Evolutionary conservation across 352 stramenopile species (phyloP).

Genomic region (Plasmopara halstedii): DNA sequence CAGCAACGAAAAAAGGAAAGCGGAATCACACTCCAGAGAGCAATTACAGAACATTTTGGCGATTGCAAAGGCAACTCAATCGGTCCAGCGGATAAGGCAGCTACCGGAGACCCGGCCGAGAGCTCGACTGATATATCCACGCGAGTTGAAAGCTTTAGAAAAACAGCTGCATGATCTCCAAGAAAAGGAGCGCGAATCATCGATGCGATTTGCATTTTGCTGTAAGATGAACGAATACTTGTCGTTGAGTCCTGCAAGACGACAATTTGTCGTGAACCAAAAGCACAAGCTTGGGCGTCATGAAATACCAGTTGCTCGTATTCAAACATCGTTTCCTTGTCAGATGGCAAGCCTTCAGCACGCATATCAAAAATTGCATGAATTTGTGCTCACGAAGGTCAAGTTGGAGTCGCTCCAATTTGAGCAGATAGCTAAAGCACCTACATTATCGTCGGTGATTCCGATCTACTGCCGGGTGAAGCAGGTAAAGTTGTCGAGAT

Average conservation of each 20-base stretch:
- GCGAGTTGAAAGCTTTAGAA: constrained; percentile 37
- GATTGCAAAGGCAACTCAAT: constrained; percentile 23
- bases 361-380: constrained; percentile 24
- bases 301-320: constrained; percentile 4
- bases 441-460: constrained; percentile 35
- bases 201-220: constrained; percentile 40
- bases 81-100: not conserved
- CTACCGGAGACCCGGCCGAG: not conserved
- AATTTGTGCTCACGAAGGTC: constrained; percentile 30
- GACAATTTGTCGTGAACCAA: constrained; percentile 5
- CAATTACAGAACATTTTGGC: constrained; percentile 21
- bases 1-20: not conserved
- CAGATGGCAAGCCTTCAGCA: constrained; percentile 25
- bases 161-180: constrained; percentile 27
- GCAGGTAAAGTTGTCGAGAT: constrained; percentile 22
- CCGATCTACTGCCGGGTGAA: constrained; percentile 43
- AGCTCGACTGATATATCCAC: constrained; percentile 37
- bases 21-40: not conserved
- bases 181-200: constrained; percentile 22
- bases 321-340: constrained; percentile 30
- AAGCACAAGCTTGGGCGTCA: constrained; percentile 2
- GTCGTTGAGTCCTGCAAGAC: constrained; percentile 16
- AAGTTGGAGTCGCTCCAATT: constrained; percentile 20
- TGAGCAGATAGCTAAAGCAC: constrained; percentile 15
- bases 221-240: constrained; percentile 48